These are phyloP conservation scores for Tricholoma matsutake DNA, from an alignment of 768 basidiomycete genomes.

Conservation along the genomic window DNA sequence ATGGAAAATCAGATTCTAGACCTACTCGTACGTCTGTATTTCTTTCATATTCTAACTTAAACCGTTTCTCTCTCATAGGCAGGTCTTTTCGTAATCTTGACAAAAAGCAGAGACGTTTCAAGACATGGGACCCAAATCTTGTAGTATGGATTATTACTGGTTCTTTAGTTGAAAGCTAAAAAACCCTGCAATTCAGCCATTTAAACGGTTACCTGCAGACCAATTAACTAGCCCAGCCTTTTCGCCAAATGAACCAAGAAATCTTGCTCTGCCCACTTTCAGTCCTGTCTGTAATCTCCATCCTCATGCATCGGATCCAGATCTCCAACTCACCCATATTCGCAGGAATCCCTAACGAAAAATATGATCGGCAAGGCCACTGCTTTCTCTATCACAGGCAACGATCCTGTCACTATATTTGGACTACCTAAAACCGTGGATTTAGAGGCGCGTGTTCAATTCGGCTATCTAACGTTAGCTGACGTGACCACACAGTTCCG, in stretches of 20 bases:
- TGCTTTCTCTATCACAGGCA: constrained; percentile 41
- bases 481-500: constrained; percentile 45
- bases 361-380: constrained; percentile 43
- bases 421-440: constrained; percentile 70
- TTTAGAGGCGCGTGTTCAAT: constrained; percentile 55
- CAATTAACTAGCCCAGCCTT: constrained; percentile 42
- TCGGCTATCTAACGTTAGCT: not conserved
- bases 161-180: not conserved
- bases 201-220: constrained; percentile 36
- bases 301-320: not conserved
- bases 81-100: constrained; percentile 7
- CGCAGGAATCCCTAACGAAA: constrained; percentile 15
- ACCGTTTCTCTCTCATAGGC: not conserved
- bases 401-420: constrained; percentile 56
- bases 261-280: constrained; percentile 40
- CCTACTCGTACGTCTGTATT: not conserved
- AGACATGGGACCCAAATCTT: not conserved
- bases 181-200: constrained; percentile 31
- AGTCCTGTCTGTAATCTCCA: constrained; percentile 33
- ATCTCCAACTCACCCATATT: constrained; percentile 13
- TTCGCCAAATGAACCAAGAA: constrained; percentile 30
- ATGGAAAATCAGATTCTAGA: not conserved
- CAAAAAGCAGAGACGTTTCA: constrained; percentile 8
- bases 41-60: not conserved
- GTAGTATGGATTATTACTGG: constrained; percentile 24